phyloP scores from a whole-genome alignment of 192 early-diverging fungal genomes.

The Endogone sp. region DNA sequence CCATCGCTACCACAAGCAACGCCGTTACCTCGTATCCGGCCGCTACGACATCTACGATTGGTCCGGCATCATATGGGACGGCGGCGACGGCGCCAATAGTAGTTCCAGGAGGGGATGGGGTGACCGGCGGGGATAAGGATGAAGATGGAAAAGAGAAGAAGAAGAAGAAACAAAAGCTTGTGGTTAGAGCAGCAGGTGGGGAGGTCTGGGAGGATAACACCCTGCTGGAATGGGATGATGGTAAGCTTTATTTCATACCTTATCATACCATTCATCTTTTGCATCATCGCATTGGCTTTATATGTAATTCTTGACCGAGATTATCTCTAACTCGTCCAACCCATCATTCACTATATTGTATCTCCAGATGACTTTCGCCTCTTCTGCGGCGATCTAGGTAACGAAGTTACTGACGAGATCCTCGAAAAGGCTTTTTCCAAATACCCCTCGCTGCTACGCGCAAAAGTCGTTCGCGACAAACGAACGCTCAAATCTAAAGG shows the following conservation, averaged over 20 bases:
- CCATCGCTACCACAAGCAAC: not conserved
- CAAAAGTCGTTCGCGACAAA: constrained; percentile 84
- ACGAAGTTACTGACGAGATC: constrained; percentile 86
- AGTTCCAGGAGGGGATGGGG: not conserved
- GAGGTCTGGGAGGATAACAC: constrained; percentile 91
- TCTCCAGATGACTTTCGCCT: constrained; percentile 82
- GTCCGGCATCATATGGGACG: not conserved
- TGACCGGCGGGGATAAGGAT: constrained; percentile 4
- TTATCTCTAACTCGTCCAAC: too few species aligned
- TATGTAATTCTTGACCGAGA: too few species aligned
- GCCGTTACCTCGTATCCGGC: not conserved
- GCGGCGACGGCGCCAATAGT: not conserved
- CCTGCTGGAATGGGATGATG: constrained; percentile 80
- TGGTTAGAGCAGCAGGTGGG: constrained; percentile 83
- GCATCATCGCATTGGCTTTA: too few species aligned
- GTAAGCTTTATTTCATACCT: constrained; percentile 27
- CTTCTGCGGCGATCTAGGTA: constrained; percentile 93
- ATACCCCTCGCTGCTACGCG: constrained; percentile 78
- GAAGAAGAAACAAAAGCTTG: constrained; percentile 55
- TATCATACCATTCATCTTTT: not conserved
- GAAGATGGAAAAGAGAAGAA: constrained; percentile 33
- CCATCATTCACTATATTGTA: too few species aligned
- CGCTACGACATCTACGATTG: not conserved
- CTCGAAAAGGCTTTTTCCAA: constrained; percentile 79
- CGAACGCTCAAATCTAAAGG: constrained; percentile 82